These are phyloP conservation scores for Plasmodiophora brassicae DNA, from an alignment of 208 protist species.

Conservation along the genomic window DNA sequence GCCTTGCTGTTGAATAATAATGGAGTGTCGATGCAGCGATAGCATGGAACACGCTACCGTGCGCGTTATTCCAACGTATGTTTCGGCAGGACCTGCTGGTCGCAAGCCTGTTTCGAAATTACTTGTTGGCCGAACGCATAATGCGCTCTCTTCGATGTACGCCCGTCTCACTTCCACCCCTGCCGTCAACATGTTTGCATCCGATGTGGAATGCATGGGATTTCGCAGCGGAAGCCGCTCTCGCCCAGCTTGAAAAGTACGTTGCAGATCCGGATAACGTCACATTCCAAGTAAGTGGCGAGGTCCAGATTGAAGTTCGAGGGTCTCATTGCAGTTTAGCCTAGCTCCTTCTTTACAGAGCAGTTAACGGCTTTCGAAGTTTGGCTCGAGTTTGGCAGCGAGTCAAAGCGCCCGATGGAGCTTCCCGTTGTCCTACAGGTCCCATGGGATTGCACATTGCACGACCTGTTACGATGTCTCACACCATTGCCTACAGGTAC, in stretches of 20 bases:
- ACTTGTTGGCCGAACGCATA: conserved; percentile 86
- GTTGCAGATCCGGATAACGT: not conserved
- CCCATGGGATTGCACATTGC: not conserved
- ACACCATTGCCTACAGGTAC: conserved; percentile 53
- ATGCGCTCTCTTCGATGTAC: conserved; percentile 65
- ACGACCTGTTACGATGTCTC: not conserved
- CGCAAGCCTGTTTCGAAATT: conserved; percentile 90
- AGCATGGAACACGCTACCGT: conserved; percentile 27
- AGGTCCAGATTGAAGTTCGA: no score
- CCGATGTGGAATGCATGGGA: conserved; percentile 77
- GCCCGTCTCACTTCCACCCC: conserved; percentile 80
- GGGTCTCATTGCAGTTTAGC: not conserved
- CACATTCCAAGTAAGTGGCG: not conserved
- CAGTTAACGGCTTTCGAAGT: conserved; percentile 96
- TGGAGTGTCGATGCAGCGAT: not conserved
- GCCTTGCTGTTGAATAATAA: not conserved
- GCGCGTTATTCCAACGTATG: conserved; percentile 46
- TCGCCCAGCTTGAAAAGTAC: not conserved
- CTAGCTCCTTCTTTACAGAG: conserved; percentile 85
- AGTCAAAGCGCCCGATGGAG: conserved; percentile 80
- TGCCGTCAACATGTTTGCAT: conserved; percentile 87
- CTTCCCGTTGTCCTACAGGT: conserved; percentile 92
- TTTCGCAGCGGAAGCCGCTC: conserved; percentile 38
- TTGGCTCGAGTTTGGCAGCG: conserved; percentile 85
- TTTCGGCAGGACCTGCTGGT: conserved; percentile 78